phyloP scores from a whole-genome alignment of 129 eudicot genomes.

The Flaveria ramosissima region DNA sequence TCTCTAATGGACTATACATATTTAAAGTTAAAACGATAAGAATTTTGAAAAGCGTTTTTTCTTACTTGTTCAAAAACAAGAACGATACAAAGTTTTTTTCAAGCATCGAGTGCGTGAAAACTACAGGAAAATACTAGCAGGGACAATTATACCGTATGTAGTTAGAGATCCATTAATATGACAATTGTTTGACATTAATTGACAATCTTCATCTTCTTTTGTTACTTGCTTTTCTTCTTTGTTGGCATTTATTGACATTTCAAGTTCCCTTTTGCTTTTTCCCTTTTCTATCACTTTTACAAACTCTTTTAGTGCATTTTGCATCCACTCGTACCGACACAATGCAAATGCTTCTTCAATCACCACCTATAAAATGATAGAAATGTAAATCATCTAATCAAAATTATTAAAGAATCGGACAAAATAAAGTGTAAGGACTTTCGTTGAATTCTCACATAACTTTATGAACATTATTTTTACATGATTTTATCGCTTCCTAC shows the following conservation, averaged over 20 bases:
- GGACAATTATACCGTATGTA: constrained; percentile 39
- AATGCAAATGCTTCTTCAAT: constrained; percentile 50
- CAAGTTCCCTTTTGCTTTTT: too few species aligned
- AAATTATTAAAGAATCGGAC: neutral
- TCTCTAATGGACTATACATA: constrained; percentile 31
- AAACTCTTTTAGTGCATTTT: constrained; percentile 50
- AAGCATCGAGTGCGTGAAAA: neutral
- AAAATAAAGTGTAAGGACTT: too few species aligned
- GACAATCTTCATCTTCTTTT: constrained; percentile 40
- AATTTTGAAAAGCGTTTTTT: neutral
- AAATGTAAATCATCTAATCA: neutral
- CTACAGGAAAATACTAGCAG: constrained; percentile 40
- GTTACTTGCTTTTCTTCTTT: constrained; percentile 24
- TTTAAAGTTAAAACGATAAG: constrained; percentile 7
- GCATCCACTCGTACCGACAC: constrained; percentile 76
- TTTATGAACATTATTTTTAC: too few species aligned
- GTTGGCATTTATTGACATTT: neutral
- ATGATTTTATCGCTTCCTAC: too few species aligned
- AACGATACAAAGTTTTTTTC: neutral
- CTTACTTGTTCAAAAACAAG: constrained; percentile 3
- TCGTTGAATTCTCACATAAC: too few species aligned
- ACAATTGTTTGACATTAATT: constrained; percentile 42
- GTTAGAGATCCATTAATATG: constrained; percentile 41
- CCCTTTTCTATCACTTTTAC: neutral
- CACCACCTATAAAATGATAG: constrained; percentile 36